Evolutionary conservation across 2,329 filamentous ascomycete species (phyloP).

Genomic region (Cercospora sp.): DNA sequence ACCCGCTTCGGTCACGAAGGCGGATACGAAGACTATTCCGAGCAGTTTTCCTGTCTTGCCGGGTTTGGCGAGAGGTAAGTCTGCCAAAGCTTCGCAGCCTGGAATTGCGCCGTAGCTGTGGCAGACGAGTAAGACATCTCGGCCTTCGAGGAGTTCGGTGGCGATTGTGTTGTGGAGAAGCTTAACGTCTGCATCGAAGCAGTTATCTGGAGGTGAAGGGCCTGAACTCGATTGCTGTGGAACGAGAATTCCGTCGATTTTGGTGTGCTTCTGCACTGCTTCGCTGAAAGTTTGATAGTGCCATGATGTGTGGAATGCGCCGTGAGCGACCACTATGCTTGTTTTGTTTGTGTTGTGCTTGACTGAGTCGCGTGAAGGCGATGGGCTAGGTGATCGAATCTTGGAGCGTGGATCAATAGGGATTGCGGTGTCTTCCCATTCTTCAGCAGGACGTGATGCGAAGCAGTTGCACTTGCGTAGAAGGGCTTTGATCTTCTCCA

Average conservation of each 20-base stretch:
- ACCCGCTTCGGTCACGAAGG: conserved; percentile 24
- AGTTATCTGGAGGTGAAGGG: conserved; percentile 13
- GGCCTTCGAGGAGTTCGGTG: conserved; percentile 14
- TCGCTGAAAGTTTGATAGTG: conserved; percentile 22
- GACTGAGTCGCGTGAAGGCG: conserved; percentile 1
- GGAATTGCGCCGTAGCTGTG: conserved; percentile 27
- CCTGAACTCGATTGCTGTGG: conserved; percentile 22
- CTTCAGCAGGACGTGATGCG: background rate
- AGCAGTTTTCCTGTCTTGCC: conserved; percentile 15
- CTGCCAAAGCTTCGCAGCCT: conserved; percentile 25
- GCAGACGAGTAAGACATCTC: conserved; percentile 24
- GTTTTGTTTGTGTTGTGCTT: conserved; percentile 15
- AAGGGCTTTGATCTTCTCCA: conserved; percentile 11
- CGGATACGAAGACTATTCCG: conserved; percentile 27
- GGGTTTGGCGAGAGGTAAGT: conserved; percentile 9
- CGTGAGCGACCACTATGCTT: conserved; percentile 22
- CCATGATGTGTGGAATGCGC: conserved; percentile 23
- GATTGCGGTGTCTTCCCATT: background rate
- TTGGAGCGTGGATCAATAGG: conserved; percentile 2
- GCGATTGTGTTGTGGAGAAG: conserved; percentile 16
- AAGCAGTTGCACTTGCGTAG: conserved; percentile 12
- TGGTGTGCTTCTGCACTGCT: conserved; percentile 13
- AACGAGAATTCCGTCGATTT: conserved; percentile 13
- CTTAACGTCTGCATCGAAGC: conserved; percentile 18
- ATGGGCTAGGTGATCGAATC: conserved; percentile 11